Evolutionary conservation across 176 grass and related monocot genomes (phyloP), one percentile per base, ranked within the genome.

Genomic region (Eragrostis nindensis): DNA sequence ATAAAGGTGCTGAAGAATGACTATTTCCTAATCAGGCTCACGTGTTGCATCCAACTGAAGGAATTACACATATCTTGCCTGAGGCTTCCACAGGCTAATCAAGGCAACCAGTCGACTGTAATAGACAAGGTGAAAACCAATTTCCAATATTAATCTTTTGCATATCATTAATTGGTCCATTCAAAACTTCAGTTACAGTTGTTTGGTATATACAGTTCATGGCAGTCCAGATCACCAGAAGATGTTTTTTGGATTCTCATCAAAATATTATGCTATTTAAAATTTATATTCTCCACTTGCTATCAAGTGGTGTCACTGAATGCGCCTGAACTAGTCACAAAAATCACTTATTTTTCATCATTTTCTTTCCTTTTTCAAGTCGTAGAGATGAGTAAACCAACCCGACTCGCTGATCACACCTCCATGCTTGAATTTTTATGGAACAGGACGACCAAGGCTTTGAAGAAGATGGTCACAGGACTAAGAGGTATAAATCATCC

Each of bases 1-100:
- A 62, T 66, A 26, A 83, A 82, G 44, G 73, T 87, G 53, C 77
- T 87, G 30, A 85, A 87, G 26, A 82, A 85, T 41, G 66, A 46
- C 5, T 54, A 49, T 62, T 62, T 85, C 21, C 50, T 82, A 46
- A 73, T 85, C 77, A 85, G 66, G 83, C 60, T 87, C 68, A 49
- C 29, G 2, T 77, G 61, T 30, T 84, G 43, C 52, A 85, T 87
- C 66, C 82, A 82, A 73, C 60, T 77, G 19, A 91, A 73, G 80
- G 77, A 84, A 63, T 73, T 85, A 46, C 77, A 80, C 74, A 14
- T 85, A 26, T 87, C 81, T 61, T 70, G 76, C 40, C 39, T 91
- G 66, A 85, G 89, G 50, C 45, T 78, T 81, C 85, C 38, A 46
- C 78, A 85, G 47, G 52, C 61, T 68, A 79, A 70, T 85, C 62